Conservation (phyloP, 345 rosid genomes). For the Draba incana region DNA sequence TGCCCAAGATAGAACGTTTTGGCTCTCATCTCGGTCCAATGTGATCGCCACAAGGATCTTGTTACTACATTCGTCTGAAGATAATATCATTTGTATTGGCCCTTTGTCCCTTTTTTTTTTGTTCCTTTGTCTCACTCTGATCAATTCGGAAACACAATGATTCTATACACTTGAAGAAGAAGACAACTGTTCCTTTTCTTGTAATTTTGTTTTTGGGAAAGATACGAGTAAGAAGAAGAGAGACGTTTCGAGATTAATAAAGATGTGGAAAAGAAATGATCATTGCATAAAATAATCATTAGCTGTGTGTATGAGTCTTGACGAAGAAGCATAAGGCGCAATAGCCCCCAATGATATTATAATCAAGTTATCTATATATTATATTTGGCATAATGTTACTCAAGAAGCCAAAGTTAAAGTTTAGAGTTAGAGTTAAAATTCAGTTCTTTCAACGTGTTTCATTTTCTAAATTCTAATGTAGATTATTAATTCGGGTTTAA, state of each 20-base stretch:
- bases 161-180: conserved; percentile 35
- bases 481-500: background rate
- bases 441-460: too few relatives aligned
- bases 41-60: conserved; percentile 78
- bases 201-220: conserved; percentile 7
- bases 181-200: conserved; percentile 18
- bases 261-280: conserved; percentile 34
- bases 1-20: conserved; percentile 81
- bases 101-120: conserved; percentile 8
- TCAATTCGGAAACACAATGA: conserved; percentile 29
- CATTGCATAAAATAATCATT: conserved; percentile 49
- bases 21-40: conserved; percentile 59
- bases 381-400: conserved; percentile 6
- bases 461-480: background rate
- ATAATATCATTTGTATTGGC: conserved; percentile 48
- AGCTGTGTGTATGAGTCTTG: conserved; percentile 60
- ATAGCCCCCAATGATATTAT: conserved; percentile 29
- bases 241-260: conserved; percentile 39
- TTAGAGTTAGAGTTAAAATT: background rate
- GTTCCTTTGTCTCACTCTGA: conserved; percentile 10
- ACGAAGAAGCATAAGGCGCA: conserved; percentile 55
- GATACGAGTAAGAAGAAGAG: conserved; percentile 25
- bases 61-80: conserved; percentile 44
- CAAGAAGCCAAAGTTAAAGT: background rate
- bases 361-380: conserved; percentile 10